A percentile compares a stretch with the other conserved stretches of the same genome.
Conservation (phyloP, 768 basidiomycete genomes). For the Dentipellis sp. region DNA sequence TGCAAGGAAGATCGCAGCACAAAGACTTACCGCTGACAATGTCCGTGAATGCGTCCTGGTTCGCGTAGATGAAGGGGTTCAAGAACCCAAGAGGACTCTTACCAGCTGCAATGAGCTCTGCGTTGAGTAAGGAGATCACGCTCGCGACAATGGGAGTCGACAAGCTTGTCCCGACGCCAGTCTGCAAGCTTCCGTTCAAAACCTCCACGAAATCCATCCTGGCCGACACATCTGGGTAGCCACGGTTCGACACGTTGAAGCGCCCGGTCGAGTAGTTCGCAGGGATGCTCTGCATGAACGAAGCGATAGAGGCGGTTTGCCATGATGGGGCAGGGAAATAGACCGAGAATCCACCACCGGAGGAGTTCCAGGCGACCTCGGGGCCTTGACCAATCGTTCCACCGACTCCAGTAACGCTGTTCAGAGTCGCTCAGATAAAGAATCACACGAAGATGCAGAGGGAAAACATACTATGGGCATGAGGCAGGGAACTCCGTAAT, state of each 20-base stretch:
- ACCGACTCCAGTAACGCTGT: neutral
- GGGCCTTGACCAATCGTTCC: slow-evolving; percentile 7
- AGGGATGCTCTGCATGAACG: slow-evolving; percentile 2
- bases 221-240: slow-evolving; percentile 13
- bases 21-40: slow-evolving; percentile 19
- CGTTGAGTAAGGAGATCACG: slow-evolving; percentile 26
- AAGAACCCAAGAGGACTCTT: slow-evolving; percentile 23
- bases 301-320: slow-evolving; percentile 3
- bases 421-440: neutral
- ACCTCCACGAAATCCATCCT: neutral
- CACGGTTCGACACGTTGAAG: slow-evolving; percentile 14
- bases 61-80: slow-evolving; percentile 24
- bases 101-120: slow-evolving; percentile 20
- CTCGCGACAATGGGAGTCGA: slow-evolving; percentile 26
- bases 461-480: slow-evolving; percentile 24
- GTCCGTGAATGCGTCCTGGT: slow-evolving; percentile 23
- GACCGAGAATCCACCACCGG: slow-evolving; percentile 16
- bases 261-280: slow-evolving; percentile 4
- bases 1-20: neutral
- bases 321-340: slow-evolving; percentile 10
- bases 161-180: slow-evolving; percentile 21
- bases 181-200: slow-evolving; percentile 5
- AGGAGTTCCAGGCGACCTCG: slow-evolving; percentile 15
- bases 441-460: neutral
- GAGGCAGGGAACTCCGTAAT: slow-evolving; percentile 25